Percentiles rank a stretch among this genome's conserved stretches.
Evolutionary conservation across 345 rosid species (phyloP).

Genomic region (Bretschneidera sinensis): DNA sequence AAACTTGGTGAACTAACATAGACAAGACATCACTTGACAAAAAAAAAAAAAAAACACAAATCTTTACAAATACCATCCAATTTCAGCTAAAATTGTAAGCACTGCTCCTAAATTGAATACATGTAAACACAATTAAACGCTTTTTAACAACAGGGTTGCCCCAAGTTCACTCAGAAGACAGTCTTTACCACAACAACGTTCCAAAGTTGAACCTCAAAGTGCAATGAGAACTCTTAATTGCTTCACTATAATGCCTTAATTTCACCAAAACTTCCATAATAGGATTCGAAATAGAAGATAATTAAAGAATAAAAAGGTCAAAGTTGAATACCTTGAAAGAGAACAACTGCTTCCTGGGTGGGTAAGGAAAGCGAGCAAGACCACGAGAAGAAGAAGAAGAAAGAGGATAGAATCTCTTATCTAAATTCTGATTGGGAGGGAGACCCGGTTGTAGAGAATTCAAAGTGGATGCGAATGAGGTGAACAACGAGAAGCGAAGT

Average conservation of each 20-base stretch:
- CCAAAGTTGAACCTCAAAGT: neutral
- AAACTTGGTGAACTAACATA: neutral
- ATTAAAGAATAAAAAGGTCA: neutral
- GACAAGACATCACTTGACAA: neutral
- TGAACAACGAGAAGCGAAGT: conserved; percentile 37
- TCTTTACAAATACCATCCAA: neutral
- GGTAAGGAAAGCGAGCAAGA: conserved; percentile 21
- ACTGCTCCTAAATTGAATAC: neutral
- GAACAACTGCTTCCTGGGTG: conserved; percentile 31
- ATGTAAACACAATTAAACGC: too few species aligned
- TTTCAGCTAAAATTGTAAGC: neutral
- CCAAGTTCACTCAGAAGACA: neutral
- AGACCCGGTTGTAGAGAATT: conserved; percentile 31
- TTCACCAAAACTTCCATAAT: neutral
- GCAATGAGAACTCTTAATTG: neutral
- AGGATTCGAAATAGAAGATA: conserved; percentile 8
- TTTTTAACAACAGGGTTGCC: neutral
- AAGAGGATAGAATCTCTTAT: conserved; percentile 35
- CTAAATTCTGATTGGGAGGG: conserved; percentile 22
- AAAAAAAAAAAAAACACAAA: neutral
- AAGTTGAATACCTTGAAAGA: conserved; percentile 46
- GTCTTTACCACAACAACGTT: neutral
- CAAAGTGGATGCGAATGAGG: conserved; percentile 32
- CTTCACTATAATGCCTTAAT: neutral
- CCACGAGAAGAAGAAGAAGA: conserved; percentile 22